Evolutionary conservation across 257 asterid species (phyloP), one percentile per base, ranked within the genome.

Genomic region (Linderniella brevidens): DNA sequence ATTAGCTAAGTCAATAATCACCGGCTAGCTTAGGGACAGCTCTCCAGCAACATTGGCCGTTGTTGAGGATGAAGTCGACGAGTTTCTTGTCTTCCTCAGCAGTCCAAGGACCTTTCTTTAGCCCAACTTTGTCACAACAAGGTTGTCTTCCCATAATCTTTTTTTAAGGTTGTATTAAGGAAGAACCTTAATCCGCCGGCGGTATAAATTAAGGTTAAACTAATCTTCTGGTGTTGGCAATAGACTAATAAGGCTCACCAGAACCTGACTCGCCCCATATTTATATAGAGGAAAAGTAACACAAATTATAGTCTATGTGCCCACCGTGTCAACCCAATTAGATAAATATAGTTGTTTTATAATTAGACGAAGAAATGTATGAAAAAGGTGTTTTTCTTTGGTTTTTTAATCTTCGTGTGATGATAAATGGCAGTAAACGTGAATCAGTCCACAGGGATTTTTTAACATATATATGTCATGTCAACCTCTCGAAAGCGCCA

Each of bases 41-140:
- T 56, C 97, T 75, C 97, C 97, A 87, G 70, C 95, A 87, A 67
- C 95, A 79, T 77, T 87, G 97, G 67, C 93, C 97, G 66, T 87
- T 83, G 36, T 58, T 61, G 25, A 80, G 78, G 32, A 87, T 80
- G 79, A 87, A 87, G 57, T 52, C 68, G 63, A 80, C 73, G 62
- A 87, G 87, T 35, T 83, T 87, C 67, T 71, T 71, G 64, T 87
- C 97, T 67, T 87, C 97, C 1, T 87, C 97, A 48, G 74, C 68
- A 18, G 95, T 83, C 97, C 97, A 87, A 39, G 97, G 93, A 38
- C 97, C 97, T 64, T 83, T 83, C 80, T 87, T 87, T 49, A 87
- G 71, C 52, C 97, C 97, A 15, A 83, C 84, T 65, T 80, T 87
- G 55, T 87, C 97, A 63, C 97, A 87, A 48, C 97, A 87, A 17